A percentile compares a stretch with the other conserved stretches of the same genome.
Evolutionary conservation across 2,329 filamentous ascomycete species (phyloP).

Genomic region (Neopestalotiopsis sp.): DNA sequence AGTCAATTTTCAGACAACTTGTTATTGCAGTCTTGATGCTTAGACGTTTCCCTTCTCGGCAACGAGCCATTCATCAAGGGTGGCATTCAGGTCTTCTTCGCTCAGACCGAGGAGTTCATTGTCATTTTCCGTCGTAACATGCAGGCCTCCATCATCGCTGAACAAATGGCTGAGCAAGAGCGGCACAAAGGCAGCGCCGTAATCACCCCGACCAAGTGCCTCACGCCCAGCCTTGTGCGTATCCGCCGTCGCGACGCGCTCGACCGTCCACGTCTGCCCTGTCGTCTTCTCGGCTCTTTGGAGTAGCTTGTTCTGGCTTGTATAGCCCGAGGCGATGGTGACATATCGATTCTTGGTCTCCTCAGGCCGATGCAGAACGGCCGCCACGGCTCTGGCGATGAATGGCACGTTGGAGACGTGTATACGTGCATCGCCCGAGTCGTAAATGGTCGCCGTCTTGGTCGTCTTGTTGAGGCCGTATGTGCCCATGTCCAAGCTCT

Average conservation of each 20-base stretch:
- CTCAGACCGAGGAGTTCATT: constrained; percentile 20
- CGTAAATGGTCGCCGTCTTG: constrained; percentile 50
- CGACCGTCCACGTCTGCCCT: constrained; percentile 47
- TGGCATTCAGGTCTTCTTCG: constrained; percentile 19
- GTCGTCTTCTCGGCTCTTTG: constrained; percentile 48
- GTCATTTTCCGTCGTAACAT: constrained; percentile 17
- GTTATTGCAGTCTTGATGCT: not conserved
- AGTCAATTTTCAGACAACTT: too few relatives aligned
- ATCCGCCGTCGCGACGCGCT: constrained; percentile 20
- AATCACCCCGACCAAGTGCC: constrained; percentile 1
- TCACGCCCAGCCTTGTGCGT: not conserved
- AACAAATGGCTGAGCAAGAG: constrained; percentile 20
- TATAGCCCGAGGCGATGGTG: constrained; percentile 51
- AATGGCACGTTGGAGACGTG: constrained; percentile 47
- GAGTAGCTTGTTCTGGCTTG: constrained; percentile 53
- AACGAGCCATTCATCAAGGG: not conserved
- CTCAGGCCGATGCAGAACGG: constrained; percentile 44
- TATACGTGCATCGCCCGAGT: constrained; percentile 48
- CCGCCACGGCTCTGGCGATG: constrained; percentile 48
- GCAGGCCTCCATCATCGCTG: constrained; percentile 18
- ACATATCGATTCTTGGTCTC: constrained; percentile 54
- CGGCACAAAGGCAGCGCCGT: constrained; percentile 19
- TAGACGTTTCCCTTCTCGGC: not conserved
- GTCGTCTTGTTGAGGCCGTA: constrained; percentile 48
- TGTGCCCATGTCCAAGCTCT: constrained; percentile 49